Percentiles rank a stretch among this genome's conserved stretches.
phyloP scores from a whole-genome alignment of 805 yeast species.

The Starmera dryadoides region DNA sequence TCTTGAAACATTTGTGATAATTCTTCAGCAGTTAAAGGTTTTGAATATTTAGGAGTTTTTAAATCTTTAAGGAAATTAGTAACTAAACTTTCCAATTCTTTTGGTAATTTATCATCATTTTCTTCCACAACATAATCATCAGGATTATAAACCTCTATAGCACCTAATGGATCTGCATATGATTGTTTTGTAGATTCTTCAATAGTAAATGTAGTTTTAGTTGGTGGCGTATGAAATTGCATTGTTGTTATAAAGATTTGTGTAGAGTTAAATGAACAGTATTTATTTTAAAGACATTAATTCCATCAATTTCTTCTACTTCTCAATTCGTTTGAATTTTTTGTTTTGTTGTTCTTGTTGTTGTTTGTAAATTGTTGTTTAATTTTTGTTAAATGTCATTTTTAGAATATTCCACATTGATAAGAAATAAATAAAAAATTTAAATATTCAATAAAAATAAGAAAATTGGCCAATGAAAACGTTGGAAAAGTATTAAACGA shows the following conservation, averaged over 20 bases:
- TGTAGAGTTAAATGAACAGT: too few relatives aligned
- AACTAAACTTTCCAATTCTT: constrained; percentile 5
- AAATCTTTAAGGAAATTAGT: constrained; percentile 13
- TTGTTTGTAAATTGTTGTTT: too few relatives aligned
- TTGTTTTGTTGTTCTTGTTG: too few relatives aligned
- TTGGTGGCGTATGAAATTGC: background rate
- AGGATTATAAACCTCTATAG: background rate
- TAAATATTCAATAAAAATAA: too few relatives aligned
- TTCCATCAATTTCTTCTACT: too few relatives aligned
- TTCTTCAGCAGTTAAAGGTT: constrained; percentile 13
- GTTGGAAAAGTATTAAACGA: too few relatives aligned
- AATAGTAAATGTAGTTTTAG: background rate
- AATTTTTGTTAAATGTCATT: too few relatives aligned
- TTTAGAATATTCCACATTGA: too few relatives aligned
- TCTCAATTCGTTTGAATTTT: too few relatives aligned
- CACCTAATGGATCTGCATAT: background rate
- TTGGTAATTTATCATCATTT: constrained; percentile 7
- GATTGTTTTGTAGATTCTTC: background rate
- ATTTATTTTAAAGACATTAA: too few relatives aligned
- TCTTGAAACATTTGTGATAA: constrained; percentile 12
- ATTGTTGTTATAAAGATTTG: background rate
- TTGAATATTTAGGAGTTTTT: constrained; percentile 13
- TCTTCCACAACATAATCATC: background rate
- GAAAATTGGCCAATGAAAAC: too few relatives aligned
- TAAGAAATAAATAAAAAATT: too few relatives aligned